Percentiles rank a stretch among this genome's conserved stretches.
Evolutionary conservation across 805 yeast species (phyloP).

Genomic region (Wickerhamomyces sydowiorum): DNA sequence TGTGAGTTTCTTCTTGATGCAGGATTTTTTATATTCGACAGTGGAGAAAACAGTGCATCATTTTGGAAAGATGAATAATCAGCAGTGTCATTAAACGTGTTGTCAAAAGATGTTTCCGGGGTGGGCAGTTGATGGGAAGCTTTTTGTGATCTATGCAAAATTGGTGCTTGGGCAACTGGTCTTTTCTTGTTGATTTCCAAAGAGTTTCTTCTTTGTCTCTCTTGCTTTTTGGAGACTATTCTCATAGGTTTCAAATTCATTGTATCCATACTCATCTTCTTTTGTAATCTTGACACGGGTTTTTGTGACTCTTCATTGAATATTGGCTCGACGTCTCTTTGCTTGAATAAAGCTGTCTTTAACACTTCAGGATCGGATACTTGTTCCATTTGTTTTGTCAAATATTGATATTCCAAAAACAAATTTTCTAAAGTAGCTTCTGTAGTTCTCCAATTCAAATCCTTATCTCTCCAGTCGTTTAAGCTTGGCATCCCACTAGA

Average conservation of each 20-base stretch:
- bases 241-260: background rate
- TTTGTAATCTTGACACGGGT: background rate
- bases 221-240: background rate
- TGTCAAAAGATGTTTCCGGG: constrained; percentile 1
- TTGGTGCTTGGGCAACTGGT: background rate
- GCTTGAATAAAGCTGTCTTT: background rate
- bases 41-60: background rate
- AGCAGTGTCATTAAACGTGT: background rate
- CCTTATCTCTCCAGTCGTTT: constrained; percentile 25
- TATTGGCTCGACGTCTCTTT: background rate
- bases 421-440: constrained; percentile 41
- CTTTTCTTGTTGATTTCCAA: background rate
- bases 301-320: constrained; percentile 1
- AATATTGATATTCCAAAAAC: constrained; percentile 32
- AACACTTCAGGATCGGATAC: constrained; percentile 4
- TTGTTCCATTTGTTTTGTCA: constrained; percentile 18
- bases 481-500: constrained; percentile 11
- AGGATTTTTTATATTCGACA: background rate
- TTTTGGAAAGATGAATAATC: background rate
- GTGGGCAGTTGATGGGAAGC: background rate
- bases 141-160: background rate
- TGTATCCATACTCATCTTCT: background rate
- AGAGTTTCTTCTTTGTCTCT: background rate
- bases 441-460: constrained; percentile 37
- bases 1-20: background rate